phyloP scores from a whole-genome alignment of 345 rosid species.

The Schrenkiella parvula region DNA sequence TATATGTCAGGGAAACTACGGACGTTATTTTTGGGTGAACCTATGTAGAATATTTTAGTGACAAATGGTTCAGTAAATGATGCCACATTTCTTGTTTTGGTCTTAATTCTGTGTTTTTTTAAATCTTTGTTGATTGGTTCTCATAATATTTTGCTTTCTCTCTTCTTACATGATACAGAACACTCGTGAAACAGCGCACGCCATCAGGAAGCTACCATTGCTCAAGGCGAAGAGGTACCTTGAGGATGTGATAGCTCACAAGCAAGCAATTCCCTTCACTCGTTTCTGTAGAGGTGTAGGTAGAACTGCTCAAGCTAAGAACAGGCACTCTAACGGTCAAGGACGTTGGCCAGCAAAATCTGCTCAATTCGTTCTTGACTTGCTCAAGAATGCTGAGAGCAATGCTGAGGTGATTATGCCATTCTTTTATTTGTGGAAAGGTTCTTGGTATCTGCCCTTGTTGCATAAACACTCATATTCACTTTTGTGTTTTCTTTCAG shows the following conservation, averaged over 20 bases:
- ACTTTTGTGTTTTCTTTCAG: conserved; percentile 10
- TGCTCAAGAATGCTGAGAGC: conserved; percentile 95
- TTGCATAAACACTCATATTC: neutral
- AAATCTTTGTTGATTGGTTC: neutral
- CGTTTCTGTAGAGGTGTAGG: conserved; percentile 95
- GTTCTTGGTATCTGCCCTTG: neutral
- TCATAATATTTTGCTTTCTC: neutral
- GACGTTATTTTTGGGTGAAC: conserved; percentile 62
- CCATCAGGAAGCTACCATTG: conserved; percentile 82
- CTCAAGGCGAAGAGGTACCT: conserved; percentile 89
- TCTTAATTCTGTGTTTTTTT: neutral
- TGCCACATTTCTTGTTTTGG: conserved; percentile 27
- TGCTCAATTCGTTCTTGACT: conserved; percentile 78
- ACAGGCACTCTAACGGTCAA: conserved; percentile 93
- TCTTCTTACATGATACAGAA: conserved; percentile 38
- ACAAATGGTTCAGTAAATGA: conserved; percentile 53
- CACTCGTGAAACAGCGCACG: conserved; percentile 87
- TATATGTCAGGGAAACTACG: conserved; percentile 33
- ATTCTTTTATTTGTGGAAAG: neutral
- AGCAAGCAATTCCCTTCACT: conserved; percentile 99
- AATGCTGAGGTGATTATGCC: conserved; percentile 65
- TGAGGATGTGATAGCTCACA: conserved; percentile 95
- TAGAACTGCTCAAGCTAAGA: conserved; percentile 99
- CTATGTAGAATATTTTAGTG: conserved; percentile 30
- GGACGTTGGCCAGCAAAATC: conserved; percentile 98